phyloP scores from a whole-genome alignment of 768 basidiomycete species.

The Phaeotremella fagi region DNA sequence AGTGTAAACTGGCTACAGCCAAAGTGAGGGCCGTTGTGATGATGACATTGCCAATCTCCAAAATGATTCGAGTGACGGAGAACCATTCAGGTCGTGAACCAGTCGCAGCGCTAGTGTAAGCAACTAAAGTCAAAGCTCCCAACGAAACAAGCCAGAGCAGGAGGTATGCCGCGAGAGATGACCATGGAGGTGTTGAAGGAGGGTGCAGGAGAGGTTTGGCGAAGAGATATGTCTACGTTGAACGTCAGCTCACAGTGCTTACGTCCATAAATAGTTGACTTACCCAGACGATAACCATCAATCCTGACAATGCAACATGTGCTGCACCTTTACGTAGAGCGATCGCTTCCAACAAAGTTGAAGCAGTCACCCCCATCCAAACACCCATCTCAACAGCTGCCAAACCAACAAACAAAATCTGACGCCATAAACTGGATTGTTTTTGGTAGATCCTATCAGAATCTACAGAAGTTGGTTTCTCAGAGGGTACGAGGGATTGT shows the following conservation, averaged over 20 bases:
- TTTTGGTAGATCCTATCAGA: constrained; percentile 6
- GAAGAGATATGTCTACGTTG: constrained; percentile 21
- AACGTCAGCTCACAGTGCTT: not conserved
- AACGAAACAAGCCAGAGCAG: constrained; percentile 20
- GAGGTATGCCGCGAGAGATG: constrained; percentile 20
- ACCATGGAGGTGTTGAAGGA: constrained; percentile 34
- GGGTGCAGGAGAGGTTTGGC: constrained; percentile 24
- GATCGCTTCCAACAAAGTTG: constrained; percentile 12
- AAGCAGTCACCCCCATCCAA: constrained; percentile 33
- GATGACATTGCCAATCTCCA: constrained; percentile 21
- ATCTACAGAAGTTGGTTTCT: constrained; percentile 10
- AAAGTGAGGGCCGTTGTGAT: constrained; percentile 15
- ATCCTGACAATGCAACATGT: constrained; percentile 22
- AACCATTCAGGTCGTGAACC: constrained; percentile 26
- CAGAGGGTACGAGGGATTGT: constrained; percentile 20
- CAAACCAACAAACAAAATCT: constrained; percentile 25
- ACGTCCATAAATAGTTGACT: constrained; percentile 6
- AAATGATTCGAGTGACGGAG: constrained; percentile 7
- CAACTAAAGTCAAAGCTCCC: constrained; percentile 20
- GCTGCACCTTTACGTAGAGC: constrained; percentile 6
- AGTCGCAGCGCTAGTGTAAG: constrained; percentile 16
- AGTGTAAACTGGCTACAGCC: constrained; percentile 22
- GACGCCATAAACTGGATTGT: constrained; percentile 24
- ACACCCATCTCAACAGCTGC: constrained; percentile 15
- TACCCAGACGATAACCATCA: constrained; percentile 43